phyloP scores from a whole-genome alignment of 2,329 filamentous ascomycete genomes.

The Beauveria sp. region DNA sequence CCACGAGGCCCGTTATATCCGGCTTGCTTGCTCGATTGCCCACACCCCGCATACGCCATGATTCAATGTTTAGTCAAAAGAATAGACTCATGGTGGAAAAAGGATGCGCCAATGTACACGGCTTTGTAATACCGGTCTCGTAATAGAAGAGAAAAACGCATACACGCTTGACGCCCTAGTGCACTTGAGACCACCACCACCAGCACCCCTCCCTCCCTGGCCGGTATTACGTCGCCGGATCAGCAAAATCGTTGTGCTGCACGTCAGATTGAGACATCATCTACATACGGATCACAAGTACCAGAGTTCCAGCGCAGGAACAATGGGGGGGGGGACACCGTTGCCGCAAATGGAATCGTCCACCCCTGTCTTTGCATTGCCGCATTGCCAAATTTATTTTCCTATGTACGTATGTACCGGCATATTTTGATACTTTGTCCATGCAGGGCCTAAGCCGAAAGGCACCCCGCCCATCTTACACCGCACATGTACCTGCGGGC shows the following conservation, averaged over 20 bases:
- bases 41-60: no score
- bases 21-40: no score
- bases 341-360: no score
- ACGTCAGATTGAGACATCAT: constrained; percentile 4
- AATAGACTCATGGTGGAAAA: no score
- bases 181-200: background rate
- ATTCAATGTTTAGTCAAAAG: no score
- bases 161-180: background rate
- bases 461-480: background rate
- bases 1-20: no score
- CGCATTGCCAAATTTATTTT: background rate
- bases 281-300: background rate
- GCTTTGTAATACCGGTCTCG: background rate
- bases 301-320: background rate
- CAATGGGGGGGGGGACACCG: no score
- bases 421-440: background rate
- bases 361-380: no score
- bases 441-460: no score
- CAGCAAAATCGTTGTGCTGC: constrained; percentile 4
- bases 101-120: background rate
- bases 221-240: constrained; percentile 1
- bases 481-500: background rate
- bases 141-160: background rate
- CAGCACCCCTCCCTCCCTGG: background rate
- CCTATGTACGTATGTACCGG: no score